Evolutionary conservation across 2,329 filamentous ascomycete species (phyloP), one percentile per base, ranked within the genome.

Genomic region (Cercospora nicotianae): DNA sequence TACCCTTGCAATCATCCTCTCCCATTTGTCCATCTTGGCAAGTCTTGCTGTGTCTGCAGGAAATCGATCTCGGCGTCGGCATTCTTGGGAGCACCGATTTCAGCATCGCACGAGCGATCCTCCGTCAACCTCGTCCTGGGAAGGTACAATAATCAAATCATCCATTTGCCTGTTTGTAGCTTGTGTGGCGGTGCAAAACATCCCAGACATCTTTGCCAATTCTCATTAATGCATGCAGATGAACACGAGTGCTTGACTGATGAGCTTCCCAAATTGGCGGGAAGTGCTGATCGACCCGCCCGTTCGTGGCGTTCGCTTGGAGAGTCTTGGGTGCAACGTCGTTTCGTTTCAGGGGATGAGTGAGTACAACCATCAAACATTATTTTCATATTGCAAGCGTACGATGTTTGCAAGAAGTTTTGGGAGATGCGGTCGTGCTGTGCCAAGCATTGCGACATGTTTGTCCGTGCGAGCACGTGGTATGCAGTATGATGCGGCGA

Each of bases 261-360:
- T 30, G 51, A 26, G 23, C 23, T 58, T 33, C 28, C 26, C 53
- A 12, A 58, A 31, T 58, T 31, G 55, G 28, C 55, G 28, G 55
- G 12, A 58, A 58, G 28, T 58, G 30, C 55, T 58, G 55, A 58
- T 58, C 55, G 55, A 58, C 55, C 55, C 55, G 30, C 55, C 28
- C 55, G 55, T 33, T 33, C 55, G 26, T 28, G 55, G 55, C 55
- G 26, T 33, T 58, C 26, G 55, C 55, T 58, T 33, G 55, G 55
- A 33, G 55, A 58, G 26, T 31, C 26, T 31, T 58, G 26, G 55
- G 55, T 20, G 55, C 16, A 31, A 31, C 26, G 55, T 58, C 55
- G 55, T n/a, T 58, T 58, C 55, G 13, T n/a, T 58, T 30, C 30
- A 30, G 55, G 55, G 18, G 26, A 58, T 28, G 23, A 31, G 28